These are phyloP conservation scores for Paradendryphiella salina DNA, from an alignment of 2,329 filamentous ascomycete species.

Conservation along the genomic window DNA sequence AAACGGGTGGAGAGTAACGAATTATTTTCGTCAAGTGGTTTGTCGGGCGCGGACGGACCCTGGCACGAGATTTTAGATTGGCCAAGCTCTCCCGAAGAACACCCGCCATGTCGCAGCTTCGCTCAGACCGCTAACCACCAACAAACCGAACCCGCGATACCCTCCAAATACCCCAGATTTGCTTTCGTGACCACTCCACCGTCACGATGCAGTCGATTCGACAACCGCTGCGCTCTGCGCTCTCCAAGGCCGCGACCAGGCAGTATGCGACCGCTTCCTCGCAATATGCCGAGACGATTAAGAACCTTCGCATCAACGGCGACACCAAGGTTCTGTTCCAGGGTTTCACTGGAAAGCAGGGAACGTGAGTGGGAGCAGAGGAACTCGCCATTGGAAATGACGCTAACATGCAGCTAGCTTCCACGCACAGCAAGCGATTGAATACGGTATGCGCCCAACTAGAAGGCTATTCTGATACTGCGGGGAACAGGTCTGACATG, in stretches of 20 bases:
- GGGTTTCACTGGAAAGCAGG: constrained; percentile 96
- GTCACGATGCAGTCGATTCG: constrained; percentile 82
- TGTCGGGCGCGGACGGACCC: constrained; percentile 22
- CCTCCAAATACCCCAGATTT: constrained; percentile 19
- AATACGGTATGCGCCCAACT: constrained; percentile 73
- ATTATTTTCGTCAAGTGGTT: constrained; percentile 21
- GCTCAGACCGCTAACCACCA: constrained; percentile 24
- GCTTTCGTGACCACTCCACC: constrained; percentile 33
- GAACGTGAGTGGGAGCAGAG: constrained; percentile 59
- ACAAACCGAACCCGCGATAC: constrained; percentile 22
- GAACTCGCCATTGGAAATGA: not conserved
- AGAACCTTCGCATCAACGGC: constrained; percentile 87
- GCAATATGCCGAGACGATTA: constrained; percentile 52
- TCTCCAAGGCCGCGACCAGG: constrained; percentile 68
- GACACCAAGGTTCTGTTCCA: constrained; percentile 96
- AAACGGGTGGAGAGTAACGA: constrained; percentile 5
- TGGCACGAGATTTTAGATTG: constrained; percentile 20
- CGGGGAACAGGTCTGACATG: constrained; percentile 34
- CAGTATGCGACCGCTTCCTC: constrained; percentile 75
- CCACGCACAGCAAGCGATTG: constrained; percentile 96
- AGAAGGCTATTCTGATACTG: constrained; percentile 18
- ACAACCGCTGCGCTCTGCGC: constrained; percentile 70
- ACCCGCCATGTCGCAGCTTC: constrained; percentile 30
- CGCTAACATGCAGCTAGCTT: constrained; percentile 65
- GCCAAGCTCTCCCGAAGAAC: constrained; percentile 27